Evolutionary conservation across 768 basidiomycete genomes (phyloP), one percentile per base, ranked within the genome.

Genomic region (Leccinum arenicola): DNA sequence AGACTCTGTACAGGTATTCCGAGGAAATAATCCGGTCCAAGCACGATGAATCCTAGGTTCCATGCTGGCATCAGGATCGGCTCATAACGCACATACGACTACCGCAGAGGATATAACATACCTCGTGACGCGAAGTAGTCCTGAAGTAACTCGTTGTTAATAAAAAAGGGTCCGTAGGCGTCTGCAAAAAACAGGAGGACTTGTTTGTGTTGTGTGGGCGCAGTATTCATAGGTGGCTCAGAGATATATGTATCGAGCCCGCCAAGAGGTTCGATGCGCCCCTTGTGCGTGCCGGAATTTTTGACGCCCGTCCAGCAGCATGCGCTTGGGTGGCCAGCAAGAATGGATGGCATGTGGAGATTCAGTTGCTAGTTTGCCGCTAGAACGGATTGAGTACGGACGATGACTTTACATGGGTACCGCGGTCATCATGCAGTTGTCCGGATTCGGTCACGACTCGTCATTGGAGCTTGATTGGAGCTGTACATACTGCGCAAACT

Each of bases 21-120:
- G 48, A 85, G 77, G 71, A 87, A 85, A 66, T 85, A 86, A 62
- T 86, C 86, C 14, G 82, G 75, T 1, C 83, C 84, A 10, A 86
- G 67, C 3, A 87, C 84, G 54, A 78, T 62, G 66, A 82, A 87
- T 0, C 84, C 84, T 87, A 33, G 3, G n/a, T 15, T 57, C 49
- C 14, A 23, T 6, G 19, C 21, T 25, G 21, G 10, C 14, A 31
- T 65, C 35, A 58, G 31, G 6, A 31, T 17, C 10, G 48, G 12
- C 15, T 10, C 23, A 21, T 15, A 6, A 52, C 6, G 33, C 7
- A 8, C 3, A 40, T 29, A 25, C 2, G 29, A 21, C 29, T 5
- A 47, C 6, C 7, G 31, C 31, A 33, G 4, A 49, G 48, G 11
- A 11, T 25, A 21, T n/a, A n/a, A n/a, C 49, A 50, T 29, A 85